Base-by-base conservation (phyloP, 108 stramenopile genomes). In the Aurantiochytrium sp. region DNA sequence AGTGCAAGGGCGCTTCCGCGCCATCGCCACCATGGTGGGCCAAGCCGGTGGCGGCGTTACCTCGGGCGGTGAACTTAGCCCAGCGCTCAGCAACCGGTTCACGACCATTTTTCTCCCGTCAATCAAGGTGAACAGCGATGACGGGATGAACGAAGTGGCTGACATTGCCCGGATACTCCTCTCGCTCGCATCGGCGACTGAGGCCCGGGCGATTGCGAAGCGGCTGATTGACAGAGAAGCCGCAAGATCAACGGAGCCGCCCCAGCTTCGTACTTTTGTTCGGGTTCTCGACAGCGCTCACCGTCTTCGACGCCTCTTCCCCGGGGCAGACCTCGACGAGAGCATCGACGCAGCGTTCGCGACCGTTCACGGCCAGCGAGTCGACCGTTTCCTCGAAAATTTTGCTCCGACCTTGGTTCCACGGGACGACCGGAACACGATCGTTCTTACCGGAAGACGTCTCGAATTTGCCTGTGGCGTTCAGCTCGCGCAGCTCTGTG, bases 41-140 rank as follows among this genome's bases (percentile, higher is more conserved):
- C n/a, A 52, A 15, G 85, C 48, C 5, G 4, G 4, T 4, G 15
- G 31, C 85, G 54, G 31, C n/a, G n/a, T n/a, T n/a, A n/a, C n/a
- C n/a, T n/a, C n/a, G 8, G 4, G 31, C 52, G 4, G 4, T 4
- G 85, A 87, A 24, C 87, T 87, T 0, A 65, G 55, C 68, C 87
- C 87, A 24, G 87, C 87, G 4, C 68, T 87, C 45, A 31, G 27
- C 68, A 69, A 68, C 21, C 65, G 87, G 4, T 87, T 87, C 34
- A 21, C 55, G 8, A 30, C 37, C 21, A 52, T 87, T 6, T 87
- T 39, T 34, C 32, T 87, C 22, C 87, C 87, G 30, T 24, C 27
- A 4, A 30, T 65, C n/a, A 19, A 65, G 19, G 59, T 19, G 59
- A 19, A 65, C 6, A 19, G 59, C 0, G 59, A 3, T 10, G 32